A percentile compares a stretch with the other conserved stretches of the same genome.
phyloP scores from a whole-genome alignment of 345 rosid species.

The Hypericum androsaemum region DNA sequence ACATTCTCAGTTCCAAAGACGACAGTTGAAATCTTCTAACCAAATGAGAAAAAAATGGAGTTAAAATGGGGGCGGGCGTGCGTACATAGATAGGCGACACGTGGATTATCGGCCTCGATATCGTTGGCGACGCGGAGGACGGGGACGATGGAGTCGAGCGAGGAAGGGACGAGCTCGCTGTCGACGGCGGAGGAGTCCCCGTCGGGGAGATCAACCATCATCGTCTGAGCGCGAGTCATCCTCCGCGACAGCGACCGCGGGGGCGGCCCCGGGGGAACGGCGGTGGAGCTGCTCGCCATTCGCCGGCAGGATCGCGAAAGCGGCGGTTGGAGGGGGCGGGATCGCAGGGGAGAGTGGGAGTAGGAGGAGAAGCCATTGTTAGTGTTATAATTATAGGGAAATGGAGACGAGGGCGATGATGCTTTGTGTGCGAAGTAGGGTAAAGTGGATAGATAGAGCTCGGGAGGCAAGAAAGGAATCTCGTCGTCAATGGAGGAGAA shows the following conservation, averaged over 20 bases:
- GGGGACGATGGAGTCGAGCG: slow-evolving; percentile 51
- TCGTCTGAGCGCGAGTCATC: slow-evolving; percentile 40
- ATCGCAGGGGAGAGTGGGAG: too few relatives aligned
- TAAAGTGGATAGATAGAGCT: too few relatives aligned
- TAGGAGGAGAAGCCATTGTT: too few relatives aligned
- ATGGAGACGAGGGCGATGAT: too few relatives aligned
- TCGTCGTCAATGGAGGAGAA: too few relatives aligned
- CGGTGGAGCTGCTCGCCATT: too few relatives aligned
- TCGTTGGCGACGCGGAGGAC: slow-evolving; percentile 95
- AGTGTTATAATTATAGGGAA: too few relatives aligned
- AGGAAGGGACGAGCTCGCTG: slow-evolving; percentile 90
- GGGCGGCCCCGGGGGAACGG: slow-evolving; percentile 12
- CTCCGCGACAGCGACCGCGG: slow-evolving; percentile 32
- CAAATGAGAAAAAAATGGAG: neutral
- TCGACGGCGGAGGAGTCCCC: slow-evolving; percentile 45
- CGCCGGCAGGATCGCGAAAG: too few relatives aligned
- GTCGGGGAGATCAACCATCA: slow-evolving; percentile 37
- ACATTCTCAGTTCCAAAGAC: neutral
- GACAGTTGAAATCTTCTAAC: too few relatives aligned
- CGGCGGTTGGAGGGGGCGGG: too few relatives aligned
- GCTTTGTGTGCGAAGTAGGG: too few relatives aligned
- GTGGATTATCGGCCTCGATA: slow-evolving; percentile 47
- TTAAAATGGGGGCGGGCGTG: neutral
- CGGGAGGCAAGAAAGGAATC: too few relatives aligned
- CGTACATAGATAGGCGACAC: slow-evolving; percentile 91